phyloP scores from a whole-genome alignment of 768 basidiomycete species.

The Suillus alpinus region DNA sequence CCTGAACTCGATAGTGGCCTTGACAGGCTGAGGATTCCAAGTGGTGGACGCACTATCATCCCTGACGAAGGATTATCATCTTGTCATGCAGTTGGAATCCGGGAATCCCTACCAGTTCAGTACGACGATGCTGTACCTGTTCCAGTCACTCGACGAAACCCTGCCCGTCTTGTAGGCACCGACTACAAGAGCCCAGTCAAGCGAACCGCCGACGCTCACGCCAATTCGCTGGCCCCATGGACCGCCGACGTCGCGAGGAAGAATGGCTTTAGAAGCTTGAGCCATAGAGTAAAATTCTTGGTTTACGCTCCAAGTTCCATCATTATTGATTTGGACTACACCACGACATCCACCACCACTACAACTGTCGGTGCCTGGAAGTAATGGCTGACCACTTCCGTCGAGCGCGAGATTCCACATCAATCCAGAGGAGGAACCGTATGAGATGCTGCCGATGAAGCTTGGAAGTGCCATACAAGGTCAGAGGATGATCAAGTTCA shows the following conservation, averaged over 20 bases:
- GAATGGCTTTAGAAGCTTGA: conserved; percentile 69
- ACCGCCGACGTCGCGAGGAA: conserved; percentile 66
- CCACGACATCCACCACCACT: conserved; percentile 62
- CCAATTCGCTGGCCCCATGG: conserved; percentile 69
- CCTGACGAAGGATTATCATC: conserved; percentile 24
- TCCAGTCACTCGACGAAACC: conserved; percentile 51
- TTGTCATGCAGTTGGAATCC: background rate
- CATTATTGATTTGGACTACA: conserved; percentile 63
- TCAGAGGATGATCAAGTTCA: conserved; percentile 15
- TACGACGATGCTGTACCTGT: conserved; percentile 69
- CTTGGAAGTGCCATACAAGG: conserved; percentile 10
- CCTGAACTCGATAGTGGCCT: conserved; percentile 61
- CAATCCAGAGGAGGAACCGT: conserved; percentile 42
- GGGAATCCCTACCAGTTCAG: conserved; percentile 51
- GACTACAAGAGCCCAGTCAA: conserved; percentile 60
- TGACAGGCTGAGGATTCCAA: conserved; percentile 55
- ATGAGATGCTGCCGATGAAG: conserved; percentile 37
- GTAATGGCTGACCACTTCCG: conserved; percentile 56
- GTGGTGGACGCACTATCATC: conserved; percentile 46
- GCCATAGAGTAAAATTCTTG: conserved; percentile 80
- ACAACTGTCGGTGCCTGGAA: conserved; percentile 67
- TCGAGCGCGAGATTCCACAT: conserved; percentile 80
- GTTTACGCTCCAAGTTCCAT: conserved; percentile 62
- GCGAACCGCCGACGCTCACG: conserved; percentile 54
- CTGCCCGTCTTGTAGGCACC: conserved; percentile 64